These are phyloP conservation scores for Xylaria telfairii DNA, from an alignment of 495 filamentous ascomycete genomes.

Conservation along the genomic window DNA sequence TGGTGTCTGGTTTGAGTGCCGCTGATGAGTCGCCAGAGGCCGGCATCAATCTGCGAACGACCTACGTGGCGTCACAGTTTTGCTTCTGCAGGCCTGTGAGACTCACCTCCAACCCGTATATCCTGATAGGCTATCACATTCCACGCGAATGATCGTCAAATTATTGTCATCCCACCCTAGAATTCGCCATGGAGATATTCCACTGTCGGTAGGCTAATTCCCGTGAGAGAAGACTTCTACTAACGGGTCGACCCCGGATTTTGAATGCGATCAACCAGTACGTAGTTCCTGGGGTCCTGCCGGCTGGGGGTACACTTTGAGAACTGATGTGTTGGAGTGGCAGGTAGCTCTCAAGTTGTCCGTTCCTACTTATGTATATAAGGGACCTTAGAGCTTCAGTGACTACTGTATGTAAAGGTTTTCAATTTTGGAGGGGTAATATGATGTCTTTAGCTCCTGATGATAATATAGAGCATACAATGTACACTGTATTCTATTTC, in stretches of 20 bases:
- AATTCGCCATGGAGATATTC: not conserved
- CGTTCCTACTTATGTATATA: not conserved
- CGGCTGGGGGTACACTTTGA: no score
- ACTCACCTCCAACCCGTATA: not conserved
- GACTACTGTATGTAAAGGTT: no score
- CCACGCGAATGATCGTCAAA: slow-evolving; percentile 2
- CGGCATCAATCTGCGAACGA: slow-evolving; percentile 11
- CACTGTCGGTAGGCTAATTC: not conserved
- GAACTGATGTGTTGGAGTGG: not conserved
- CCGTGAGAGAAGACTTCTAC: not conserved
- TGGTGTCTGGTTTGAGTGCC: not conserved
- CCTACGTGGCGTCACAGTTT: slow-evolving; percentile 12
- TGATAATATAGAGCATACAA: not conserved
- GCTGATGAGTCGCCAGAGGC: not conserved
- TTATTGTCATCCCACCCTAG: not conserved
- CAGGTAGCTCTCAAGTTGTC: not conserved
- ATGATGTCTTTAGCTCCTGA: not conserved
- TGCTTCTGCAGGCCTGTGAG: not conserved
- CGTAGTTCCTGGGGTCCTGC: no score
- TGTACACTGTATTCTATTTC: not conserved
- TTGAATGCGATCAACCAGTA: not conserved
- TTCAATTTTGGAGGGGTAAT: slow-evolving; percentile 7
- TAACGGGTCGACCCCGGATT: not conserved
- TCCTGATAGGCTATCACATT: not conserved
- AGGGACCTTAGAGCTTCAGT: not conserved